Base-by-base conservation (phyloP, 1,139 yeast genomes). In the Lodderomyces pseudojiufengensis region DNA sequence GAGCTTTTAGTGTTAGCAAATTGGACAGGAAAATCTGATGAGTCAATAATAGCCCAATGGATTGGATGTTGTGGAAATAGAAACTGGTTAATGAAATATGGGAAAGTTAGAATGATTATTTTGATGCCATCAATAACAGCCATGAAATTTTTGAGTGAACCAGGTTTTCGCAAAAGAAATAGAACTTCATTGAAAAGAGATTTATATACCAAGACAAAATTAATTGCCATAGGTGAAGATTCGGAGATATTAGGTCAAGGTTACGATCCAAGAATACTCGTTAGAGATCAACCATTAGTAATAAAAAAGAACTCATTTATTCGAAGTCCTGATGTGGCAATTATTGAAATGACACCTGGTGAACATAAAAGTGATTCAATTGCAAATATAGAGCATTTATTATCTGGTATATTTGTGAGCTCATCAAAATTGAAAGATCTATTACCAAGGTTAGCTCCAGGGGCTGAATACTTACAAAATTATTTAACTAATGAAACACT, bases 71-170 rank as follows among this genome's bases (percentile, higher is more conserved):
- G 82, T 29, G 78, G 76, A 1, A 73, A 81, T 52, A 68, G 73
- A 34, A 84, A 84, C 50, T 86, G 95, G 96, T 55, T 85, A 11
- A 84, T 80, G 47, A 65, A 68, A 45, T 84, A 73, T 53, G 95
- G 95, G 0, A 66, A 84, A 36, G 87, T 84, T 2, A 63, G 84
- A 40, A 76, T 84, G 80, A 59, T 86, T 12, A 51, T 84, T 23
- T 73, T 85, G 73, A 65, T 78, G 9, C 76, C 80, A 3, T 76
- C 77, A 15, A 40, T 58, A 1, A 73, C 84, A 0, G 90, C 90
- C 1, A 62, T 59, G 40, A 84, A 84, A 54, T 65, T 84, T 30
- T 53, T 80, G 38, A 74, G 85, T 0, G 66, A 63, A 0, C 67
- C 76, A 0, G 70, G 73, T 2, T 63, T 63, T 32, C 47, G 44